These are phyloP conservation scores for Lipomyces japonicus DNA, from an alignment of 805 yeast species.

Conservation along the genomic window DNA sequence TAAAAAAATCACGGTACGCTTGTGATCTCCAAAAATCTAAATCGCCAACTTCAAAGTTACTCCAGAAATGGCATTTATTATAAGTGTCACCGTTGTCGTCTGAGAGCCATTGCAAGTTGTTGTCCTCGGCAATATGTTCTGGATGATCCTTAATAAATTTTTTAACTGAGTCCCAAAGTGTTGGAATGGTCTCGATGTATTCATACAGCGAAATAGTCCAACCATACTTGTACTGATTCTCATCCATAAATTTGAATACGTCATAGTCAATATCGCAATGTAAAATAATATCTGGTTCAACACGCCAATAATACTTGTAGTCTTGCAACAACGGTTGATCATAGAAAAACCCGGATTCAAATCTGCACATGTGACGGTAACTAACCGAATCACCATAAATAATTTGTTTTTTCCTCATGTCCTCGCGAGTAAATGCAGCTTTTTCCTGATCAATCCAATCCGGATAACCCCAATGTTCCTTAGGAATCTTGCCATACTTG, in stretches of 20 bases:
- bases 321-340: slow-evolving; percentile 60
- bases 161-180: slow-evolving; percentile 72
- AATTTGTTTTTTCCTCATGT: slow-evolving; percentile 51
- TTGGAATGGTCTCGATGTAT: slow-evolving; percentile 63
- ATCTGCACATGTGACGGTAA: slow-evolving; percentile 89
- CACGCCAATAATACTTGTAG: slow-evolving; percentile 90
- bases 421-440: slow-evolving; percentile 60
- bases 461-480: slow-evolving; percentile 85
- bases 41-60: slow-evolving; percentile 64
- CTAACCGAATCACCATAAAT: slow-evolving; percentile 73
- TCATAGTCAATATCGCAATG: slow-evolving; percentile 78
- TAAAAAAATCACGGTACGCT: slow-evolving; percentile 53
- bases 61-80: slow-evolving; percentile 80
- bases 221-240: slow-evolving; percentile 66
- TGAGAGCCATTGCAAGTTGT: slow-evolving; percentile 66
- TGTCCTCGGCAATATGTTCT: slow-evolving; percentile 54
- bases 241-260: slow-evolving; percentile 75
- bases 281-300: slow-evolving; percentile 75
- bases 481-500: slow-evolving; percentile 67
- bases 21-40: slow-evolving; percentile 56
- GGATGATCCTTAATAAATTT: slow-evolving; percentile 60
- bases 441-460: slow-evolving; percentile 67
- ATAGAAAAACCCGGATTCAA: slow-evolving; percentile 80
- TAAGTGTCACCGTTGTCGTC: slow-evolving; percentile 63
- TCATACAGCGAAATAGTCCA: slow-evolving; percentile 73